Conservation (phyloP, 139 green algal genomes). For the Chlamydomonas incerta region DNA sequence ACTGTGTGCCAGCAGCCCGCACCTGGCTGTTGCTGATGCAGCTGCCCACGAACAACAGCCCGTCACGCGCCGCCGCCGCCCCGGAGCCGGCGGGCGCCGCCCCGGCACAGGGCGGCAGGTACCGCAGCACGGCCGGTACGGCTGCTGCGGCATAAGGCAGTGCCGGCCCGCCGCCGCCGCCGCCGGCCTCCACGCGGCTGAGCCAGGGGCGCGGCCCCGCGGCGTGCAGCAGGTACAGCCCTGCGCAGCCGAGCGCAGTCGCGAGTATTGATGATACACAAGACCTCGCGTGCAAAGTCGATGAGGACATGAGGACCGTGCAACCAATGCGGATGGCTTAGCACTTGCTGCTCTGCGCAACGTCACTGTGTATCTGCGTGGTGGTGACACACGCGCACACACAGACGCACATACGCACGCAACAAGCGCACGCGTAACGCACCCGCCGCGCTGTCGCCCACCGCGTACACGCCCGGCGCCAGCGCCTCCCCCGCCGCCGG, state of each 20-base stretch:
- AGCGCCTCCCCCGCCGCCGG: not conserved
- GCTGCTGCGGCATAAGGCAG: not conserved
- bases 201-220: not conserved
- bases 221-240: conserved; percentile 34
- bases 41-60: conserved; percentile 51
- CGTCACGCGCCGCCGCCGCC: not conserved
- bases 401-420: not conserved
- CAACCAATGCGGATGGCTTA: not conserved
- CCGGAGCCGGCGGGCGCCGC: not conserved
- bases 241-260: not conserved
- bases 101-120: conserved; percentile 1
- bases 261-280: not conserved
- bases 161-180: not conserved
- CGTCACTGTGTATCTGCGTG: no score
- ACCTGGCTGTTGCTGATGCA: conserved; percentile 37
- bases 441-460: conserved; percentile 20
- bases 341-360: no score
- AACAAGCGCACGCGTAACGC: not conserved
- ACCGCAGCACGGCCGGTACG: conserved; percentile 1
- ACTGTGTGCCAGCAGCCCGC: not conserved
- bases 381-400: not conserved
- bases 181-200: not conserved
- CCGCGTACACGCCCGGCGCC: not conserved
- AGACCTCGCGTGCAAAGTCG: not conserved
- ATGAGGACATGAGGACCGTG: not conserved